Conservation (phyloP, 441 rosid genomes). For the Pelargonium fulgidum region DNA sequence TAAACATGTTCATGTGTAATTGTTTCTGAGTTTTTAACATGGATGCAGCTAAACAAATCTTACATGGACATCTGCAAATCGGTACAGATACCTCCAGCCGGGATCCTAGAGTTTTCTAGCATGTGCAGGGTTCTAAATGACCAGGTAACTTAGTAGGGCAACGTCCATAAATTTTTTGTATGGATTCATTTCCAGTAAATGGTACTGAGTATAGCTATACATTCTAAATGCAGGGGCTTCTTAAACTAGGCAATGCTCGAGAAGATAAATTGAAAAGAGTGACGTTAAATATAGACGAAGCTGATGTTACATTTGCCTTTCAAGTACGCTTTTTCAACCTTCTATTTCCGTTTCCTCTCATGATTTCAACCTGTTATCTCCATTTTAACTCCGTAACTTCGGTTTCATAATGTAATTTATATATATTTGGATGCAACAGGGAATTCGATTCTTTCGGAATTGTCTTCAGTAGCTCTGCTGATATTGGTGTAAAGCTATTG, state of each 20-base stretch:
- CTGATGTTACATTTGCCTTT: slow-evolving; percentile 73
- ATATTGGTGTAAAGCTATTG: not conserved
- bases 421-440: slow-evolving; percentile 36
- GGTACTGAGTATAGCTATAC: not conserved
- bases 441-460: slow-evolving; percentile 73
- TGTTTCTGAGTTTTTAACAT: slow-evolving; percentile 15
- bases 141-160: slow-evolving; percentile 42
- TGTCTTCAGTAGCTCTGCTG: slow-evolving; percentile 46
- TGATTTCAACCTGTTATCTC: not conserved
- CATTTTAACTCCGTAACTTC: not conserved
- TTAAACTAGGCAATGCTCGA: slow-evolving; percentile 64
- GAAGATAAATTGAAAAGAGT: slow-evolving; percentile 60
- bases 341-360: not conserved
- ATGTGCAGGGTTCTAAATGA: slow-evolving; percentile 80
- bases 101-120: slow-evolving; percentile 53
- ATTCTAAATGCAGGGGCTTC: slow-evolving; percentile 49
- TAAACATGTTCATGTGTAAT: not conserved
- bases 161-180: not conserved
- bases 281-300: slow-evolving; percentile 61
- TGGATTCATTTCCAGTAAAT: not conserved
- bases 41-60: slow-evolving; percentile 60
- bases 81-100: slow-evolving; percentile 55
- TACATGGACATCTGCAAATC: slow-evolving; percentile 68
- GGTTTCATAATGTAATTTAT: not conserved
- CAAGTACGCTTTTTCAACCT: slow-evolving; percentile 38